Conservation (phyloP, 441 rosid species). For the Manihot esculenta region DNA sequence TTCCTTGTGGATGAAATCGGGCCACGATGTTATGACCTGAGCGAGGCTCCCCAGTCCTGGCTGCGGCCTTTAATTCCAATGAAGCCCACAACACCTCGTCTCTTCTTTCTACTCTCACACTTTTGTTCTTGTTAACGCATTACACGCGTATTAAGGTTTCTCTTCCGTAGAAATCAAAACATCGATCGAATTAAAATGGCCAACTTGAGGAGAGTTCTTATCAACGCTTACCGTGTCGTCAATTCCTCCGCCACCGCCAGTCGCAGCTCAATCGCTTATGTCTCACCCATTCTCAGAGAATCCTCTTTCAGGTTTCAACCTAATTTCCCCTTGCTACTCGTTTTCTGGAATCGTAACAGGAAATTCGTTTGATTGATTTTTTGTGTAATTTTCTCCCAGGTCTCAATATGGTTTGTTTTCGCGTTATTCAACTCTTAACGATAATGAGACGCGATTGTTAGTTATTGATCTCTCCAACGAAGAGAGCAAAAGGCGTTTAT, state of each 20-base stretch:
- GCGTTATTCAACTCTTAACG: slow-evolving; percentile 41
- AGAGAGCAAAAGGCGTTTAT: slow-evolving; percentile 64
- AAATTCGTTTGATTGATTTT: neutral
- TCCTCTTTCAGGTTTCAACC: slow-evolving; percentile 33
- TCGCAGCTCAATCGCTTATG: slow-evolving; percentile 18
- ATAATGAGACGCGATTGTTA: slow-evolving; percentile 23
- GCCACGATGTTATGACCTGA: neutral
- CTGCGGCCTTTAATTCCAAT: neutral
- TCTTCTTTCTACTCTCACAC: neutral
- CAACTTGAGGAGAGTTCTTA: slow-evolving; percentile 45
- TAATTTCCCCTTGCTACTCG: neutral
- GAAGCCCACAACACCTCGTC: neutral
- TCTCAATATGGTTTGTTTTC: slow-evolving; percentile 39
- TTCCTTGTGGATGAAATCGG: neutral
- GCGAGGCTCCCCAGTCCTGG: neutral
- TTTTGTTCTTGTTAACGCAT: too few species aligned
- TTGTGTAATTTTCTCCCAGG: slow-evolving; percentile 27
- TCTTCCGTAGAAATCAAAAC: too few species aligned
- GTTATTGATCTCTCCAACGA: slow-evolving; percentile 66
- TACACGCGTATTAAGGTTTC: too few species aligned
- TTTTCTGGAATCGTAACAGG: neutral
- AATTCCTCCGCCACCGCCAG: slow-evolving; percentile 28
- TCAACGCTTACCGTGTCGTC: slow-evolving; percentile 42
- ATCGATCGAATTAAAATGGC: slow-evolving; percentile 33
- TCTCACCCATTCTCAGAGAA: neutral